Percentiles rank a stretch among this genome's conserved stretches.
Evolutionary conservation across 768 basidiomycete genomes (phyloP).

Genomic region (Saitozyma sp.): DNA sequence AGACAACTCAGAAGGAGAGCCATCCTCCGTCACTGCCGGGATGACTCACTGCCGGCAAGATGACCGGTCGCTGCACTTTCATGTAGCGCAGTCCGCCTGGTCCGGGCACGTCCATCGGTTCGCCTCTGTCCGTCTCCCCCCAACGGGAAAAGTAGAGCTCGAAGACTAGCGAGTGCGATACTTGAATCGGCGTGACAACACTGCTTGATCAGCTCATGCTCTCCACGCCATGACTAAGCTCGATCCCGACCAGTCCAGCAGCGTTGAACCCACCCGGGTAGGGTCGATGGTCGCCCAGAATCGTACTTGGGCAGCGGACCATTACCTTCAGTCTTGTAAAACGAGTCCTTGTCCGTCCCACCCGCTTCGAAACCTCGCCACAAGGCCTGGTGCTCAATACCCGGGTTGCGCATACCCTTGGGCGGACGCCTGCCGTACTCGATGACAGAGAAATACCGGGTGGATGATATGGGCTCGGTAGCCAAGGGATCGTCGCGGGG

Average conservation of each 20-base stretch:
- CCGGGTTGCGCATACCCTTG: neutral
- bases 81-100: constrained; percentile 33
- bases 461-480: constrained; percentile 19
- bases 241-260: neutral
- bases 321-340: constrained; percentile 18
- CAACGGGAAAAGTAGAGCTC: constrained; percentile 42
- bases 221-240: too few species aligned
- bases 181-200: constrained; percentile 18
- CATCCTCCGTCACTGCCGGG: too few species aligned
- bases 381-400: constrained; percentile 6
- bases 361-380: constrained; percentile 21
- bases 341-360: constrained; percentile 18
- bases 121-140: constrained; percentile 28
- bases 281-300: constrained; percentile 37
- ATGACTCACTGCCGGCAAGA: constrained; percentile 35
- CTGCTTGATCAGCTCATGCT: neutral
- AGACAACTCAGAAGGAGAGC: too few species aligned
- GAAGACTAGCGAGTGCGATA: constrained; percentile 25
- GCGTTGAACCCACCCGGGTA: constrained; percentile 29
- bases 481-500: constrained; percentile 24
- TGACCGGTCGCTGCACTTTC: constrained; percentile 24
- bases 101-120: constrained; percentile 11
- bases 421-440: constrained; percentile 4
- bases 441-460: constrained; percentile 17
- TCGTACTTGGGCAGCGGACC: constrained; percentile 40